phyloP scores from a whole-genome alignment of 768 basidiomycete genomes.

The Mrakia blollopis region DNA sequence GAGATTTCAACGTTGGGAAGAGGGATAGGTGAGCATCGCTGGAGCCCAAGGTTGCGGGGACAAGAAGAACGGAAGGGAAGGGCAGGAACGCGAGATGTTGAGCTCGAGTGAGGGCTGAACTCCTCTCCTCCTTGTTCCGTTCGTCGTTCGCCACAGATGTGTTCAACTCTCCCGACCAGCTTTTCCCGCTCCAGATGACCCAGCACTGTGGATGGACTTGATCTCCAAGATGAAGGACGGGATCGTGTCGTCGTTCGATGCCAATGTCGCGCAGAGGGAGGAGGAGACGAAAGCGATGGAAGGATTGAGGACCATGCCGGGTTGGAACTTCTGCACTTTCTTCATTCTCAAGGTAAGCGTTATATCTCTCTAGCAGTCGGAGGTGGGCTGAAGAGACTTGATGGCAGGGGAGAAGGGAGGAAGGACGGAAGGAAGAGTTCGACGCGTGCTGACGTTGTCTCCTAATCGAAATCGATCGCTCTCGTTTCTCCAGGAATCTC shows the following conservation, averaged over 20 bases:
- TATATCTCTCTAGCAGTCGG: not conserved
- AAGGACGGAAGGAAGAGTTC: not conserved
- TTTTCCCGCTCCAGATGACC: slow-evolving; percentile 65
- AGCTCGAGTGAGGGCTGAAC: not conserved
- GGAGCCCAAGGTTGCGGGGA: too few relatives aligned
- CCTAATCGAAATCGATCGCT: not conserved
- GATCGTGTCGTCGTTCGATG: slow-evolving; percentile 75
- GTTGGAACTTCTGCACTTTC: slow-evolving; percentile 98
- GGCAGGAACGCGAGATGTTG: not conserved
- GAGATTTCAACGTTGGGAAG: slow-evolving; percentile 86
- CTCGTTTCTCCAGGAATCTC: slow-evolving; percentile 66
- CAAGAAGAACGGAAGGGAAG: not conserved
- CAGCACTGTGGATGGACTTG: slow-evolving; percentile 80
- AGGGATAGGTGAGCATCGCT: slow-evolving; percentile 79
- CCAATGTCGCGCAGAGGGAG: slow-evolving; percentile 68
- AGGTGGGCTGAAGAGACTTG: too few relatives aligned
- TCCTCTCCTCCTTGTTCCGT: not conserved
- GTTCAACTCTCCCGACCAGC: slow-evolving; percentile 64
- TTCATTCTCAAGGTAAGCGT: slow-evolving; percentile 80
- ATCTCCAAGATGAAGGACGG: slow-evolving; percentile 86
- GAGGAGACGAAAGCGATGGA: slow-evolving; percentile 90
- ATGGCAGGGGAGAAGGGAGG: too few relatives aligned
- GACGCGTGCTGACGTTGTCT: not conserved
- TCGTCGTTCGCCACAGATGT: slow-evolving; percentile 53
- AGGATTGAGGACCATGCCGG: slow-evolving; percentile 81